Percentiles rank a stretch among this genome's conserved stretches.
phyloP scores from a whole-genome alignment of 768 basidiomycete species.

The Tulasnella calospora region DNA sequence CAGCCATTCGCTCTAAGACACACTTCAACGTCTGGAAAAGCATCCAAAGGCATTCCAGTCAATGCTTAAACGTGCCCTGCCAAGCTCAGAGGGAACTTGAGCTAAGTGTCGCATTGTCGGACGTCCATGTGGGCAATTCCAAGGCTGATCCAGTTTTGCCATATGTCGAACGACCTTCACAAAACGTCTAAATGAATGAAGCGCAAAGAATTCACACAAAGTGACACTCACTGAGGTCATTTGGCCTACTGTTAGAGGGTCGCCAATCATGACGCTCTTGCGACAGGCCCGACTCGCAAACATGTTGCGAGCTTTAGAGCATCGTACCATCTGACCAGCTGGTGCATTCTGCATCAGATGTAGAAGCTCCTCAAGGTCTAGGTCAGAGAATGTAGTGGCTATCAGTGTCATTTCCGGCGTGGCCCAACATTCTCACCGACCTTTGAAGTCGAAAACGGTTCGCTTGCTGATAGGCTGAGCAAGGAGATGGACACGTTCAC shows the following conservation, averaged over 20 bases:
- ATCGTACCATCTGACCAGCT: conserved; percentile 77
- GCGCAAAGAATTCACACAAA: background rate
- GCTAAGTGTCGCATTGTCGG: conserved; percentile 47
- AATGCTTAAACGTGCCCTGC: background rate
- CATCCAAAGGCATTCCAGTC: background rate
- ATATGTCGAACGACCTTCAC: conserved; percentile 69
- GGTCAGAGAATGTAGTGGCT: too few relatives aligned
- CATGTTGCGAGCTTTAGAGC: conserved; percentile 90
- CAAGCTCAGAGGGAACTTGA: background rate
- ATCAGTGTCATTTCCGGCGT: too few relatives aligned
- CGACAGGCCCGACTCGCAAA: conserved; percentile 95
- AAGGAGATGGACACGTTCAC: conserved; percentile 54
- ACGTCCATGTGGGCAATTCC: conserved; percentile 84
- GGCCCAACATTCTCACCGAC: conserved; percentile 47
- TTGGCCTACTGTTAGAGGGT: conserved; percentile 64
- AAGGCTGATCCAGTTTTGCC: conserved; percentile 79
- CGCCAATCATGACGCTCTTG: conserved; percentile 95
- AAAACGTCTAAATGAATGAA: background rate
- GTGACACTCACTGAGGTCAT: conserved; percentile 52
- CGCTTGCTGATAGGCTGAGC: conserved; percentile 90
- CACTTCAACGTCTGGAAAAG: background rate
- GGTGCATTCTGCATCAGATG: conserved; percentile 77
- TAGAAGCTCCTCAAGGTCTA: conserved; percentile 93
- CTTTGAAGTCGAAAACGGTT: conserved; percentile 84
- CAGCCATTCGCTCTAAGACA: background rate